Evolutionary conservation across 2,329 filamentous ascomycete genomes (phyloP), one percentile per base, ranked within the genome.

Genomic region (Fusarium nurragi): DNA sequence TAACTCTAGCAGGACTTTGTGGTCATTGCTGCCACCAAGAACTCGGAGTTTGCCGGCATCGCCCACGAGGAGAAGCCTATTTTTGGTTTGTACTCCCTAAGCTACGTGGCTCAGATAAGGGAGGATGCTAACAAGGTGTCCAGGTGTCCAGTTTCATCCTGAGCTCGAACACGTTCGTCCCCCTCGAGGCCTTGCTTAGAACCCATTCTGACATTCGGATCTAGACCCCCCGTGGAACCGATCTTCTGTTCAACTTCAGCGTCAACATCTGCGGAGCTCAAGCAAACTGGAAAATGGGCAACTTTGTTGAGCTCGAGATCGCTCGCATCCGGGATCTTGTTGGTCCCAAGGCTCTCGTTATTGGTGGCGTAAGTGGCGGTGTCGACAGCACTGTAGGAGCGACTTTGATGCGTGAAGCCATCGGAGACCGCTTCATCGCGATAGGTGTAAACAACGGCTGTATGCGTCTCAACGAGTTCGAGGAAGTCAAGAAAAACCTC

Each of bases 391-490:
- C 94, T 4, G 94, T 97, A 12, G 93, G 90, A 3, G 92, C 92
- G 1, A 91, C 89, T 77, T 83, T 97, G 19, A 94, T 97, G 91
- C 84, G 90, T 68, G 88, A 93, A 73, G 93, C 93, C 7, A 97
- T 97, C 74, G 83, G 54, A 14, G 88, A 93, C 73, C 86, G 93
- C 16, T 96, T 97, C 81, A 86, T 94, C 69, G 48, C 48, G 23
- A 51, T 51, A 16, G 16, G 43, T 39, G 48, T 60, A 30, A 44
- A 36, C 49, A 97, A 91, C 68, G 93, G 92, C 83, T 93, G 49
- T 5, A 89, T 99, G 85, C 88, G 95, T 36, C 83, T 95, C 26
- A 89, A 97, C 73, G 95, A 98, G 77, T 93, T 90, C 68, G 80
- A 89, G 67, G 83, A 90, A 71, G 95, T 98, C 49, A 89, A 97